Conservation (phyloP, 495 filamentous ascomycete species). For the Cercophora newfieldiana region DNA sequence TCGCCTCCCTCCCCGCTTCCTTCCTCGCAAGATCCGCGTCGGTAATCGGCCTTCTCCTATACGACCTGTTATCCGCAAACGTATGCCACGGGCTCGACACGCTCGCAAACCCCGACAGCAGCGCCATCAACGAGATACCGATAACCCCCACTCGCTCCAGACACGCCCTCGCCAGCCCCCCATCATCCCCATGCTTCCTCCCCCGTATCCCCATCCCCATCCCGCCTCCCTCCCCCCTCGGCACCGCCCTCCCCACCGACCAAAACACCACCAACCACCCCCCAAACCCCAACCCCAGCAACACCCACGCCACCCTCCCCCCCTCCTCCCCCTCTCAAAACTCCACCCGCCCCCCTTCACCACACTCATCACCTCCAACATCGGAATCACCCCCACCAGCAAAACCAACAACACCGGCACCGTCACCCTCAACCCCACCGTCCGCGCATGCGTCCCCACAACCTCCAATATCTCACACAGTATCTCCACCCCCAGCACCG, state of each 20-base stretch:
- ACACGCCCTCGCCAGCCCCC: conserved; percentile 67
- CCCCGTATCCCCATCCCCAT: conserved; percentile 16
- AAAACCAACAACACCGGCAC: conserved; percentile 65
- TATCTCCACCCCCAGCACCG: conserved; percentile 72
- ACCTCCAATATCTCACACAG: conserved; percentile 77
- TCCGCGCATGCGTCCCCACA: conserved; percentile 60
- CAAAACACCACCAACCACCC: conserved; percentile 71
- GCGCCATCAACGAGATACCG: conserved; percentile 78
- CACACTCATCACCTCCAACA: conserved; percentile 68
- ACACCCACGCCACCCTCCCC: conserved; percentile 54
- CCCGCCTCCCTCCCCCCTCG: conserved; percentile 41
- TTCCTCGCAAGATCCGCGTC: conserved; percentile 72
- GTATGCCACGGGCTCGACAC: conserved; percentile 80
- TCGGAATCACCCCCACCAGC: conserved; percentile 67
- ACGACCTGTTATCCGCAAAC: conserved; percentile 58
- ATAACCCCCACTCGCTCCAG: conserved; percentile 77
- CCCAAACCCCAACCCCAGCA: conserved; percentile 58
- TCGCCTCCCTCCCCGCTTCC: conserved; percentile 70
- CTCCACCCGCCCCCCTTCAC: conserved; percentile 58
- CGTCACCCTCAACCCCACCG: conserved; percentile 61
- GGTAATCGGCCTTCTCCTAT: conserved; percentile 53
- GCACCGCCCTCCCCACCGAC: conserved; percentile 67
- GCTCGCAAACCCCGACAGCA: conserved; percentile 78
- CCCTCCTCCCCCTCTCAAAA: conserved; percentile 53
- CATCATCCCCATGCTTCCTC: conserved; percentile 24